Evolutionary conservation across 805 yeast species (phyloP).

Genomic region (Martiniozyma abietophila): DNA sequence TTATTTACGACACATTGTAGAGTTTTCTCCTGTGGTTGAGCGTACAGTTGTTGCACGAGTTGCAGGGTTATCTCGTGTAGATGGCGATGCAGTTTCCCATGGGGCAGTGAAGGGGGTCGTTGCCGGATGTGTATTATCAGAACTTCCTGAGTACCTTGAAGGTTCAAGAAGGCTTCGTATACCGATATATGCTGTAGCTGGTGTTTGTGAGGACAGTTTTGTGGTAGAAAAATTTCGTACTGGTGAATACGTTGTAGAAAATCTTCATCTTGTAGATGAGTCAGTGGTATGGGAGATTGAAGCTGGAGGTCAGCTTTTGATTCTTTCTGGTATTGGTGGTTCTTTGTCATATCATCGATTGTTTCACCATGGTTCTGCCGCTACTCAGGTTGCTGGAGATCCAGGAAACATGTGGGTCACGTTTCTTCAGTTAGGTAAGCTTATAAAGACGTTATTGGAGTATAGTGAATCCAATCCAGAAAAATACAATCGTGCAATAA

Average conservation of each 20-base stretch:
- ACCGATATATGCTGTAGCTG: conserved; percentile 73
- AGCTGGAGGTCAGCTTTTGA: conserved; percentile 35
- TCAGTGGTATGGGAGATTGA: conserved; percentile 19
- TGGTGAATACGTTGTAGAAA: conserved; percentile 45
- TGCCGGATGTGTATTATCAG: conserved; percentile 36
- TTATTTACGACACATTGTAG: conserved; percentile 56
- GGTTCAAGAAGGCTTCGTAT: conserved; percentile 35
- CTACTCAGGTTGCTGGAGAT: conserved; percentile 29
- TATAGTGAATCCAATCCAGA: conserved; percentile 27
- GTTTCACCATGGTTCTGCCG: conserved; percentile 52
- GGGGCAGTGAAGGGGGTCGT: conserved; percentile 29
- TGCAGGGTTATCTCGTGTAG: conserved; percentile 40
- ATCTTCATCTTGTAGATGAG: conserved; percentile 57
- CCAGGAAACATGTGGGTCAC: conserved; percentile 72
- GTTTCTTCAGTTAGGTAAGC: conserved; percentile 58
- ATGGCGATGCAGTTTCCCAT: conserved; percentile 33
- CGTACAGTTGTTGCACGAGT: conserved; percentile 39
- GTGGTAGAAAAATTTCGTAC: conserved; percentile 54
- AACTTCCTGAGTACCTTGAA: conserved; percentile 37
- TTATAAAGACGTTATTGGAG: conserved; percentile 38
- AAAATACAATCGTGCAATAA: conserved; percentile 33
- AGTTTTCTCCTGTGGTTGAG: conserved; percentile 52
- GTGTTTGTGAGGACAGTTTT: conserved; percentile 64
- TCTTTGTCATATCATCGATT: conserved; percentile 55
- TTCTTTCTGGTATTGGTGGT: conserved; percentile 68